phyloP scores from a whole-genome alignment of 371 early-diverging fungal genomes.

The Thermomucor indicae-seudaticae region DNA sequence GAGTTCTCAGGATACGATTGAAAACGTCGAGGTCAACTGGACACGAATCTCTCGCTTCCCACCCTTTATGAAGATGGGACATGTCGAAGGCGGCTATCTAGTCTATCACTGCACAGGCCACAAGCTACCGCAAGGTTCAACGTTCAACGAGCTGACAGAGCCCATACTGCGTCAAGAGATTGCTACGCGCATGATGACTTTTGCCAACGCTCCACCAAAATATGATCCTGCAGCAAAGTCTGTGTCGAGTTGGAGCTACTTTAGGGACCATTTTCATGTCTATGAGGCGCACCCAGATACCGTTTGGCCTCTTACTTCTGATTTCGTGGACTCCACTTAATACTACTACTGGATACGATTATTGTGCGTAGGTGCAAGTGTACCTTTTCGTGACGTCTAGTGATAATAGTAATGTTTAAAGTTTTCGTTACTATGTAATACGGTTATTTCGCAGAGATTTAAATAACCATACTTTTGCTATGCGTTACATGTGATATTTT shows the following conservation, averaged over 20 bases:
- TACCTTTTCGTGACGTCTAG: no score
- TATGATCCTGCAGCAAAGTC: slow-evolving; percentile 18
- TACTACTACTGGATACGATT: no score
- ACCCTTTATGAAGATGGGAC: slow-evolving; percentile 41
- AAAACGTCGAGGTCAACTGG: slow-evolving; percentile 32
- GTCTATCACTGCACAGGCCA: slow-evolving; percentile 31
- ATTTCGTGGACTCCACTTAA: no score
- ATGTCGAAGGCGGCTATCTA: slow-evolving; percentile 20
- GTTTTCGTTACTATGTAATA: no score
- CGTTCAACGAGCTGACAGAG: slow-evolving; percentile 13
- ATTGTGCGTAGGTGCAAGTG: no score
- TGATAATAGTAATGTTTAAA: no score
- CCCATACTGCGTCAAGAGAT: slow-evolving; percentile 20
- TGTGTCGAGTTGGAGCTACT: slow-evolving; percentile 34
- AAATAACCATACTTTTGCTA: no score
- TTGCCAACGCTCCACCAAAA: slow-evolving; percentile 15
- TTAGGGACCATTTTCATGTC: slow-evolving; percentile 26
- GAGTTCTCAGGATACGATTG: slow-evolving; percentile 5
- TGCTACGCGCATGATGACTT: slow-evolving; percentile 7
- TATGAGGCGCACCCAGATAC: slow-evolving; percentile 17
- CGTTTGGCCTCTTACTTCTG: slow-evolving; percentile 24
- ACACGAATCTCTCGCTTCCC: slow-evolving; percentile 23
- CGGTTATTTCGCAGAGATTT: no score
- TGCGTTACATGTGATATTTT: no score
- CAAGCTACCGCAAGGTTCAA: slow-evolving; percentile 24